phyloP scores from a whole-genome alignment of 306 rosid species.

The Cicer judaicum region DNA sequence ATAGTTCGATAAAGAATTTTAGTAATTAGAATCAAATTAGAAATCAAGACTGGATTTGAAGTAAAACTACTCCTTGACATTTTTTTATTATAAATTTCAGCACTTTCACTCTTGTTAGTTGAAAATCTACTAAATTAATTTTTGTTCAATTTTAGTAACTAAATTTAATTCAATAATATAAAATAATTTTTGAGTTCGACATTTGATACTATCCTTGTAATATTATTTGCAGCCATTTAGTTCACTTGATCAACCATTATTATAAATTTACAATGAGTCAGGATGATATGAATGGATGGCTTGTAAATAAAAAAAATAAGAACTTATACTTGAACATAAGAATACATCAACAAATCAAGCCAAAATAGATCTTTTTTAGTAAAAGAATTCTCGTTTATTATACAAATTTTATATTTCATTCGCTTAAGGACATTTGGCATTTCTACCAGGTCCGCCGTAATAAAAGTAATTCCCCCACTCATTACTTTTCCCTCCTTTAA shows the following conservation, averaged over 20 bases:
- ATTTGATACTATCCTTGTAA: too few relatives aligned
- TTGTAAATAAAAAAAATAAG: constrained; percentile 30
- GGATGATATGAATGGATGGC: constrained; percentile 46
- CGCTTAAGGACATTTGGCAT: constrained; percentile 67
- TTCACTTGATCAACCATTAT: not conserved
- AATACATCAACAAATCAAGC: constrained; percentile 51
- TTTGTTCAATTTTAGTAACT: too few relatives aligned
- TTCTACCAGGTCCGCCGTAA: constrained; percentile 96
- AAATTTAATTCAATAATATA: too few relatives aligned
- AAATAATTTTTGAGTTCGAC: too few relatives aligned
- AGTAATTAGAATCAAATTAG: too few relatives aligned
- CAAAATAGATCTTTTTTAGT: not conserved
- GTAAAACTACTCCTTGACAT: too few relatives aligned
- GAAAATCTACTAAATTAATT: too few relatives aligned
- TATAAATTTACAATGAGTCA: constrained; percentile 57
- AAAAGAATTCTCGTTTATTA: constrained; percentile 37
- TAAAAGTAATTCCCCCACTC: constrained; percentile 89
- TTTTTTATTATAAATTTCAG: too few relatives aligned
- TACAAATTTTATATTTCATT: not conserved
- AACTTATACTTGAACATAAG: constrained; percentile 41
- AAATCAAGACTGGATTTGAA: too few relatives aligned
- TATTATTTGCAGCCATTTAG: too few relatives aligned
- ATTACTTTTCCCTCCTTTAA: constrained; percentile 72
- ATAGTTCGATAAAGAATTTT: too few relatives aligned
- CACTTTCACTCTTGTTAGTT: too few relatives aligned